A percentile compares a stretch with the other conserved stretches of the same genome.
Conservation (phyloP, 345 rosid genomes). For the Salix dunnii region DNA sequence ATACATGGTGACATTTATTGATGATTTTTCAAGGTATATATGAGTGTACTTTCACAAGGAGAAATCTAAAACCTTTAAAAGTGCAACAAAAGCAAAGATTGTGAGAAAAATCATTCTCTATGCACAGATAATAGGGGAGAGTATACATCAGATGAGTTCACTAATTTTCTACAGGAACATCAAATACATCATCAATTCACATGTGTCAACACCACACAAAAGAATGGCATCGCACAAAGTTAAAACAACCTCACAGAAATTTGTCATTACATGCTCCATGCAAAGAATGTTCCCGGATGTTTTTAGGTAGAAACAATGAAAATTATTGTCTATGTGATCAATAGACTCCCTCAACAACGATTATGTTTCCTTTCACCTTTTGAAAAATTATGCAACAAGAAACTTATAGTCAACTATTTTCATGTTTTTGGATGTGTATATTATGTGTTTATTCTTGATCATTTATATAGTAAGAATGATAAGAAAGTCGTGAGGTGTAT, state of each 20-base stretch:
- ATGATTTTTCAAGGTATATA: background rate
- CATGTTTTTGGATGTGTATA: background rate
- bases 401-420: background rate
- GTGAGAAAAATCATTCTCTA: background rate
- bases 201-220: too few species aligned
- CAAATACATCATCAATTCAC: too few species aligned
- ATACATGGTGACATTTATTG: background rate
- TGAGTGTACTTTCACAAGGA: background rate
- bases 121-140: background rate
- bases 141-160: background rate
- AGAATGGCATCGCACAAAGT: background rate
- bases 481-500: too few species aligned
- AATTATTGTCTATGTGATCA: background rate
- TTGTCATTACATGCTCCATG: background rate
- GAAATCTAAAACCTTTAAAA: too few species aligned
- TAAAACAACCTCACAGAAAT: background rate
- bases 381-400: background rate
- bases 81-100: background rate
- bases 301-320: background rate
- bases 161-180: background rate
- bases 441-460: background rate
- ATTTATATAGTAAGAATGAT: background rate
- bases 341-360: background rate
- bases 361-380: background rate
- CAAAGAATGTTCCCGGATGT: background rate